A percentile compares a stretch with the other conserved stretches of the same genome.
phyloP scores from a whole-genome alignment of 148 eudicot genomes.

The Camellia japonica region DNA sequence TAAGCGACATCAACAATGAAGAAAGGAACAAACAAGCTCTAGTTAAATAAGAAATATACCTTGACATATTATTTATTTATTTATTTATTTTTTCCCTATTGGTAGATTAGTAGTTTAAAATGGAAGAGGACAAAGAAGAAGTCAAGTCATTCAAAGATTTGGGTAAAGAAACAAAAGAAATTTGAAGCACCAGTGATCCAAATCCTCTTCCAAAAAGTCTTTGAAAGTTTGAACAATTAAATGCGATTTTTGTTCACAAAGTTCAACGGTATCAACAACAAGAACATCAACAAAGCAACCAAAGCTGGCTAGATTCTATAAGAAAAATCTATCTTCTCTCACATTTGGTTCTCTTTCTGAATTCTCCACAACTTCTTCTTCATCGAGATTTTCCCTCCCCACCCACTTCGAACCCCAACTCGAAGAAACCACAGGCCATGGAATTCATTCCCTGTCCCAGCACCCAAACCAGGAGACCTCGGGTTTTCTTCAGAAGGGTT shows the following conservation, averaged over 20 bases:
- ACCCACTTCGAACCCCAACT: conserved; percentile 11
- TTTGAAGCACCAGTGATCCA: too few relatives aligned
- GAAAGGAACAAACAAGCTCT: background rate
- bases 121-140: too few relatives aligned
- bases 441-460: conserved; percentile 29
- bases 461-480: conserved; percentile 52
- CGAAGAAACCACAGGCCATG: conserved; percentile 5
- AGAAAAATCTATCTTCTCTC: conserved; percentile 25
- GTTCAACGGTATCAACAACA: background rate
- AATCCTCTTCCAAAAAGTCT: too few relatives aligned
- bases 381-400: conserved; percentile 11
- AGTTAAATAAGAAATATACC: conserved; percentile 19
- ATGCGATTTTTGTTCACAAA: too few relatives aligned
- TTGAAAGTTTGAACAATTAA: too few relatives aligned
- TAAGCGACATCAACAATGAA: conserved; percentile 7
- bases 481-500: conserved; percentile 52
- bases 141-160: too few relatives aligned
- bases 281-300: background rate
- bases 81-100: too few relatives aligned
- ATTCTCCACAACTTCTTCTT: conserved; percentile 24
- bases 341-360: conserved; percentile 15
- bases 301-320: conserved; percentile 19
- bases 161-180: too few relatives aligned
- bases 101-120: too few relatives aligned
- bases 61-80: conserved; percentile 14